These are phyloP conservation scores for Globisporangium viniferum DNA, from an alignment of 352 stramenopile species.

Conservation along the genomic window DNA sequence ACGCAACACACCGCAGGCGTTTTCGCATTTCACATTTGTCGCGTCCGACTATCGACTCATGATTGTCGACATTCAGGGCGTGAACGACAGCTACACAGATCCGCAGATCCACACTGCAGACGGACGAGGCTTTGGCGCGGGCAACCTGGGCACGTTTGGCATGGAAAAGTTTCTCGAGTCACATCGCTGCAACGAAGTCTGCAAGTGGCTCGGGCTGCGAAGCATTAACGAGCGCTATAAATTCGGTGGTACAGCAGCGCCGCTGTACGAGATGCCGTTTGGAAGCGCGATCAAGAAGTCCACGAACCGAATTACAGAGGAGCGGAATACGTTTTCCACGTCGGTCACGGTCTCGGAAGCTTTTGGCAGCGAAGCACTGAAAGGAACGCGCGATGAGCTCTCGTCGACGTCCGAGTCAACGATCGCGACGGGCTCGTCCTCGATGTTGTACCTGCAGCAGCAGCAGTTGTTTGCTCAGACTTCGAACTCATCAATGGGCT, in stretches of 20 bases:
- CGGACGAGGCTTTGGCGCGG: conserved; percentile 75
- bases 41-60: conserved; percentile 82
- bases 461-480: conserved; percentile 18
- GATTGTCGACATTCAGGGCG: conserved; percentile 85
- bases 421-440: conserved; percentile 30
- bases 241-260: conserved; percentile 66
- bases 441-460: conserved; percentile 24
- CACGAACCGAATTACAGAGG: conserved; percentile 76
- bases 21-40: conserved; percentile 85
- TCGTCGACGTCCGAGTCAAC: conserved; percentile 21
- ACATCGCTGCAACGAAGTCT: conserved; percentile 86
- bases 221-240: conserved; percentile 83
- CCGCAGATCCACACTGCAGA: conserved; percentile 83
- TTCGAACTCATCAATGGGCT: conserved; percentile 6
- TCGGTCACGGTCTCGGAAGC: conserved; percentile 79
- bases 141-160: conserved; percentile 79
- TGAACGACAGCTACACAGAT: conserved; percentile 83
- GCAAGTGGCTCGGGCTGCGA: conserved; percentile 70
- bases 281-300: conserved; percentile 78
- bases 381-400: conserved; percentile 16
- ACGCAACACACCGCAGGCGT: conserved; percentile 80
- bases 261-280: conserved; percentile 78
- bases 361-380: conserved; percentile 38
- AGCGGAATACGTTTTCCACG: conserved; percentile 76
- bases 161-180: conserved; percentile 88